Evolutionary conservation across 768 basidiomycete species (phyloP).

Genomic region (Lanmaoa rubissima): DNA sequence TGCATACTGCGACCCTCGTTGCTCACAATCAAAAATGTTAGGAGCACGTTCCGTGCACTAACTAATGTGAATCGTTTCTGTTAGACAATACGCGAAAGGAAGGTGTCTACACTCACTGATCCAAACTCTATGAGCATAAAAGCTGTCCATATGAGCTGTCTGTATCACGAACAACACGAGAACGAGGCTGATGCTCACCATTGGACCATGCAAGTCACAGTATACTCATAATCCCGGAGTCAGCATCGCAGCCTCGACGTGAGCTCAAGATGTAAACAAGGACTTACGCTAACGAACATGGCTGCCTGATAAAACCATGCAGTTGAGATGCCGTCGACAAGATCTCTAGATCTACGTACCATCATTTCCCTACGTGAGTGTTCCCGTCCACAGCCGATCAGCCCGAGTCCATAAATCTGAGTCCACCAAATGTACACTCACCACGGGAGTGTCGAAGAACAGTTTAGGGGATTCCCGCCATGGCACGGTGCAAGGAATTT

Average conservation of each 20-base stretch:
- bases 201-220: conserved; percentile 3
- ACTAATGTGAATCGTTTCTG: background rate
- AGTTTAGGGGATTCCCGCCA: background rate
- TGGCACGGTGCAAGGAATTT: background rate
- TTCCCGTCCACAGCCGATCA: background rate
- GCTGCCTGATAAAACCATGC: background rate
- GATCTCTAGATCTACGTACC: background rate
- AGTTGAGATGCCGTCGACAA: background rate
- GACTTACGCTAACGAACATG: background rate
- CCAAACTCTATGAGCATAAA: conserved; percentile 14
- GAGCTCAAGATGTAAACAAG: background rate
- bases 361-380: background rate
- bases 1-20: too few relatives aligned
- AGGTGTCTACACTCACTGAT: conserved; percentile 3
- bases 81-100: background rate
- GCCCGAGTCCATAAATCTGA: background rate
- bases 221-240: background rate
- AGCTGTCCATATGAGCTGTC: background rate
- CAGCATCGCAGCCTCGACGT: background rate
- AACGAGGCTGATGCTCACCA: background rate
- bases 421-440: background rate
- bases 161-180: background rate
- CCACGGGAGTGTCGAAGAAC: background rate
- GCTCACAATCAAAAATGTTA: conserved; percentile 9
- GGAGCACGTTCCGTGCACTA: background rate